Base-by-base conservation (phyloP, 805 yeast genomes). In the Maudiozyma barnettii region DNA sequence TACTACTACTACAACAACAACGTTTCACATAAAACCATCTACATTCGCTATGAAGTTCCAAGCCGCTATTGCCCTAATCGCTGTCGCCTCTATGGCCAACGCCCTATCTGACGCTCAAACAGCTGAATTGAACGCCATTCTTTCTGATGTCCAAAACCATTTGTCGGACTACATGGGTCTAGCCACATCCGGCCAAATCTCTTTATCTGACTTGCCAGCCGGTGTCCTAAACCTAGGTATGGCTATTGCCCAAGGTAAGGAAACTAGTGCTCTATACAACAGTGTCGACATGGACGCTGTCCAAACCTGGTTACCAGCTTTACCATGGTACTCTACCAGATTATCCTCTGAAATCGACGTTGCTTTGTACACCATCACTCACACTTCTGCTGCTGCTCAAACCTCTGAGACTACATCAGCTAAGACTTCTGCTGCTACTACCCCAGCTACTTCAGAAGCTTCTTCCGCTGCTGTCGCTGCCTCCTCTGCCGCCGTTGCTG, bases 251-350 rank as follows among this genome's bases (percentile, higher is more conserved):
- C 57, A 66, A 30, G 64, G 61, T 47, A 64, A 66, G 16, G 67
- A 65, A 46, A 60, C 59, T 23, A 53, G 61, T 16, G 51, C 67
- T 21, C 53, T 63, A 49, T 64, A 49, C 55, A 18, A 48, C 19
- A 48, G 52, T 44, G 56, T 66, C 42, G 64, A 65, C 51, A 49
- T 57, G 47, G 42, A 44, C 43, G 56, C 56, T 33, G 63, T 65
- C 29, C 26, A 41, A 10, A 23, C 62, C 9, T 54, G 61, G 50
- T 54, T 65, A 29, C 60, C 67, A 18, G 65, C 58, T 23, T 48
- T 65, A 23, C 67, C 68, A 54, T 65, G 68, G 68, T 65, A 59
- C 47, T 49, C 57, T 8, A 41, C 52, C 31, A 56, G 61, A 46
- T 39, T 61, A 19, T 50, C 49, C 12, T 43, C 58, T 16, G 51